phyloP scores from a whole-genome alignment of 1,284 basidiomycete genomes.

The Cutaneotrichosporon cyanovorans region DNA sequence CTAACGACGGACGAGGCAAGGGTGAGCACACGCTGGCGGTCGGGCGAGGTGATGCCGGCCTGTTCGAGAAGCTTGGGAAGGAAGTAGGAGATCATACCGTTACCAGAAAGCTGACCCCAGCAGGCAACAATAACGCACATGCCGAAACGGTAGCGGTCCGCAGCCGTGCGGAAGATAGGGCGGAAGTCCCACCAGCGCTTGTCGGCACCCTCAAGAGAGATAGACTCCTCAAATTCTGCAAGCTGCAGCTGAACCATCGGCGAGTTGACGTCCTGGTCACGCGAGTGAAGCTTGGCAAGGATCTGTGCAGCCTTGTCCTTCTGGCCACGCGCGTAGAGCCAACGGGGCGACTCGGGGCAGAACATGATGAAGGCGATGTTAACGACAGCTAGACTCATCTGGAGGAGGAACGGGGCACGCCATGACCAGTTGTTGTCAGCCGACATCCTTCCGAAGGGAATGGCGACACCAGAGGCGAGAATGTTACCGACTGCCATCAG shows the following conservation, averaged over 20 bases:
- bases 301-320: conserved; percentile 17
- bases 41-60: conserved; percentile 23
- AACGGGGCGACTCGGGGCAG: conserved; percentile 48
- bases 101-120: conserved; percentile 31
- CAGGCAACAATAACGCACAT: conserved; percentile 49
- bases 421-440: conserved; percentile 47
- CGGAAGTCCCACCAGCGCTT: conserved; percentile 54
- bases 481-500: conserved; percentile 50
- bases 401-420: conserved; percentile 52
- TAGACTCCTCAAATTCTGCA: conserved; percentile 53
- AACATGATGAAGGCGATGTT: conserved; percentile 50
- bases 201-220: conserved; percentile 33
- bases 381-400: conserved; percentile 48
- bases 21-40: conserved; percentile 26
- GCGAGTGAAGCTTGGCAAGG: conserved; percentile 47
- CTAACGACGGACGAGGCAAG: conserved; percentile 25
- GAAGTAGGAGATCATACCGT: conserved; percentile 44
- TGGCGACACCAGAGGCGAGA: conserved; percentile 51
- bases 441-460: conserved; percentile 49
- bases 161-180: conserved; percentile 49
- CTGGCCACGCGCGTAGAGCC: conserved; percentile 35
- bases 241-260: conserved; percentile 53
- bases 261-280: conserved; percentile 48
- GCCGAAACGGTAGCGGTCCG: conserved; percentile 50
- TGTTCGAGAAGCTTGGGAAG: conserved; percentile 23